Evolutionary conservation across 257 asterid species (phyloP), one percentile per base, ranked within the genome.

Genomic region (Cruciata laevipes): DNA sequence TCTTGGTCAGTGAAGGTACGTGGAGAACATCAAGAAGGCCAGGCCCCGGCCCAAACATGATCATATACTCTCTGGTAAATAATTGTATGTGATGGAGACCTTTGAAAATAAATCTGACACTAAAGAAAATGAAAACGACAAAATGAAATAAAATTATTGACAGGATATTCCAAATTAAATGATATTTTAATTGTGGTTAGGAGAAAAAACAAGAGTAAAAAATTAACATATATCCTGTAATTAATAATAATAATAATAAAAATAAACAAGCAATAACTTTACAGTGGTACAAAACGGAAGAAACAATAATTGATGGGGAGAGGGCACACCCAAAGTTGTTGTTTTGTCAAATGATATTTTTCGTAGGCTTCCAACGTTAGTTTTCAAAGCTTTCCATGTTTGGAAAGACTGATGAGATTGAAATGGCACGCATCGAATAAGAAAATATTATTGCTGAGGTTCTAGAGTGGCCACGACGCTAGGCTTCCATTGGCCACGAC

Each of bases 391-490:
- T 75, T 65, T 65, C 83, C 78, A 78, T 27, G 73, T 76, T 70
- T 79, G 81, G 76, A 68, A 76, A 73, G 68, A 65, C 47, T 64
- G 66, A 52, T 37, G 14, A 73, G 68, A 65, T 42, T 64, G 66
- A 52, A 27, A 5, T 9, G 10, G 14, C 33, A 23, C 38, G 55
- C 55, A 59, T 30, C n/a, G 14, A 51, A n/a, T 49, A 67, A 16
- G 9, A 67, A 67, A 51, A 49, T 12, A 13, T 11, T 30, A 16
- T 58, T 52, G 71, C 40, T 71, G 77, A 25, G 80, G 80, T 68
- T 71, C 27, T 20, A 7, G 57, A 66, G 71, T 71, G 73, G 70
- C 82, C 86, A 78, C 82, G 86, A 61, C 66, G 71, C 47, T 66
- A 33, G 62, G 47, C 27, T 58, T 60, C 21, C 30, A 40, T 30